Conservation (phyloP, 2,329 filamentous ascomycete species). For the Epichloe elymi region DNA sequence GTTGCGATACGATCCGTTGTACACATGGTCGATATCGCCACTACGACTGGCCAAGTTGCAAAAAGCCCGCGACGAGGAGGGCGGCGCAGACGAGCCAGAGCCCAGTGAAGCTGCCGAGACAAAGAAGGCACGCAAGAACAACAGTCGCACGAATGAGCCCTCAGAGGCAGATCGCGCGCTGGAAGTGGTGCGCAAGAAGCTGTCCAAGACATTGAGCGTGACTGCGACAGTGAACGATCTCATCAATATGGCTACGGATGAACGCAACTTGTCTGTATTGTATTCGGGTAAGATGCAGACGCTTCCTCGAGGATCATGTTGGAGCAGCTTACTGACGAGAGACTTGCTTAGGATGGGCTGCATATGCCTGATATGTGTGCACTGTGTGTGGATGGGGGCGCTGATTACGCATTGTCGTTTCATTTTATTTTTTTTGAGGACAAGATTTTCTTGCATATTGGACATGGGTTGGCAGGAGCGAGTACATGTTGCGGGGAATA, state of each 20-base stretch:
- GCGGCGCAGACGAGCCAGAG: slow-evolving; percentile 22
- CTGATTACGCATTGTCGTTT: background rate
- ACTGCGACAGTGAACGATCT: slow-evolving; percentile 92
- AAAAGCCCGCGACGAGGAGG: slow-evolving; percentile 40
- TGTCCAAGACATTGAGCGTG: slow-evolving; percentile 86
- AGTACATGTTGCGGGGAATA: background rate
- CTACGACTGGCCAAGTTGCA: slow-evolving; percentile 52
- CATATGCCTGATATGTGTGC: slow-evolving; percentile 25
- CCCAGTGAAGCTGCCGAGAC: slow-evolving; percentile 25
- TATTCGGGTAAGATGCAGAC: slow-evolving; percentile 51
- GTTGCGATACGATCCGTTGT: slow-evolving; percentile 91
- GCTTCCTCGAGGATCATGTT: background rate
- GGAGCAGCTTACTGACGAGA: slow-evolving; percentile 10
- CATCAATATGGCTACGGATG: slow-evolving; percentile 91
- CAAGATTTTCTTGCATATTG: background rate
- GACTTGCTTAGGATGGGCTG: slow-evolving; percentile 27
- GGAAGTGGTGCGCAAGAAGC: slow-evolving; percentile 88
- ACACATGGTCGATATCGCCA: slow-evolving; percentile 84
- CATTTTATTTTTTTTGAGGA: background rate
- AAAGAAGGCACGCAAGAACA: slow-evolving; percentile 23
- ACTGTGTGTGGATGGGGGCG: background rate
- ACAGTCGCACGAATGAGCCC: slow-evolving; percentile 36
- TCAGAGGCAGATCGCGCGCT: slow-evolving; percentile 82
- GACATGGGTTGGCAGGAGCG: background rate
- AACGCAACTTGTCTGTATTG: slow-evolving; percentile 78